Evolutionary conservation across 2,329 filamentous ascomycete species (phyloP).

Genomic region (Calonectria ilicicola): DNA sequence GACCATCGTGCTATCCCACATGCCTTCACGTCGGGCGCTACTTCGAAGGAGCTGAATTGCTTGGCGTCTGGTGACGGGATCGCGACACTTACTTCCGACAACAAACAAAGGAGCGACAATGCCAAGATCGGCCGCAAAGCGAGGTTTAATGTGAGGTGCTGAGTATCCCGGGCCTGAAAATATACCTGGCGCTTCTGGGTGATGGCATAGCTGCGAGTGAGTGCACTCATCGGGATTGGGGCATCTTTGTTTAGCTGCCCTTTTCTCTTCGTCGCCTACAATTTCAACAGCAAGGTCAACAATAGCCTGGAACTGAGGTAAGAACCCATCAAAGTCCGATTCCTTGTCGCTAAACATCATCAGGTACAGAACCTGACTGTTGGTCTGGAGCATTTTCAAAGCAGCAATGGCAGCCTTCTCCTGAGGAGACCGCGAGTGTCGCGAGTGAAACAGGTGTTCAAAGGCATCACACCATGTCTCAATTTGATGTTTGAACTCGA

Average conservation of each 20-base stretch:
- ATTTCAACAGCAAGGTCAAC: slow-evolving; percentile 70
- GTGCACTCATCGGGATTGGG: slow-evolving; percentile 57
- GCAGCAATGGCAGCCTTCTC: slow-evolving; percentile 71
- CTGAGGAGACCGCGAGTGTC: slow-evolving; percentile 62
- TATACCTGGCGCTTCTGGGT: slow-evolving; percentile 42
- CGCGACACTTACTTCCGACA: slow-evolving; percentile 74
- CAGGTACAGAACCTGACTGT: slow-evolving; percentile 66
- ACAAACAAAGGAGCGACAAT: slow-evolving; percentile 75
- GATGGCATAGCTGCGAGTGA: slow-evolving; percentile 47
- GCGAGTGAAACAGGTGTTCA: slow-evolving; percentile 63
- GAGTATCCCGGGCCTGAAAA: slow-evolving; percentile 56
- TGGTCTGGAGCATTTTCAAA: slow-evolving; percentile 72
- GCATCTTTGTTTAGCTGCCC: slow-evolving; percentile 60
- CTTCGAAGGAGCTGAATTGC: slow-evolving; percentile 72
- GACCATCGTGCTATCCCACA: slow-evolving; percentile 75
- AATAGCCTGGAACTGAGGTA: slow-evolving; percentile 64
- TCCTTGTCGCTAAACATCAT: slow-evolving; percentile 72
- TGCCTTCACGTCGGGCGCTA: slow-evolving; percentile 73
- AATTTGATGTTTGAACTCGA: slow-evolving; percentile 62
- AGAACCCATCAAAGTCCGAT: slow-evolving; percentile 68
- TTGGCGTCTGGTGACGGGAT: slow-evolving; percentile 66
- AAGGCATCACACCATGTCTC: slow-evolving; percentile 69
- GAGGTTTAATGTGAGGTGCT: slow-evolving; percentile 67
- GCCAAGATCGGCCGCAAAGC: slow-evolving; percentile 73
- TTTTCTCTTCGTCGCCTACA: slow-evolving; percentile 67